Evolutionary conservation across 176 grass and related monocot species (phyloP), one percentile per base, ranked within the genome.

Genomic region (Eleusine indica): DNA sequence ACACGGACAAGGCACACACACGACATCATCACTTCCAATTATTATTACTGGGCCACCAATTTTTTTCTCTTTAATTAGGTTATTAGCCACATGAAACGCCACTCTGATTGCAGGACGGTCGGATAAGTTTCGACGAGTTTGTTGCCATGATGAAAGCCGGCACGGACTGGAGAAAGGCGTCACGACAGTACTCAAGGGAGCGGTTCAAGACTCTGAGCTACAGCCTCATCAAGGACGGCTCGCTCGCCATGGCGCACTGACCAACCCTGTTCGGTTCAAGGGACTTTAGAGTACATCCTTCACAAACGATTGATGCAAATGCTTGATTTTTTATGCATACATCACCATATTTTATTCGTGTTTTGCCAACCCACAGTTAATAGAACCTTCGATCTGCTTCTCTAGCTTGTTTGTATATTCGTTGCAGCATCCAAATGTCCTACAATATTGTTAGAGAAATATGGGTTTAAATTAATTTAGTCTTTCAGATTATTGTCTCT

Each of bases 101-200:
- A 9, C 13, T 28, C 13, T 28, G 41, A 47, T 65, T 21, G 28
- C 84, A 97, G 94, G 95, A 97, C 14, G 92, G 92, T 0, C 79
- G 90, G 44, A 89, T 97, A 21, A 94, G 92, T 75, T 97, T 93
- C 21, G 84, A 86, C 0, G 95, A 97, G 82, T 97, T 97, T 67
- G 90, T 97, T 6, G 81, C 86, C 1, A 97, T 97, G 95, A 97
- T 97, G 95, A 97, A 97, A 42, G 70, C 95, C 9, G 95, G 95
- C 12, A 92, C 92, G 4, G 95, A 97, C 72, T 97, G 95, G 95
- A 85, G 95, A 83, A 97, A 97, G 66, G 95, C 95, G 32, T 97
- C 95, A 4, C 92, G 95, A 2, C 95, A 97, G 79, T 97, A 94
- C 91, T 97, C 95, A n/a, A 94, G 88, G 76, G 92, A 97, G 68